phyloP scores from a whole-genome alignment of 164 flowering plant genomes.

The Chloranthus sessilifolius region DNA sequence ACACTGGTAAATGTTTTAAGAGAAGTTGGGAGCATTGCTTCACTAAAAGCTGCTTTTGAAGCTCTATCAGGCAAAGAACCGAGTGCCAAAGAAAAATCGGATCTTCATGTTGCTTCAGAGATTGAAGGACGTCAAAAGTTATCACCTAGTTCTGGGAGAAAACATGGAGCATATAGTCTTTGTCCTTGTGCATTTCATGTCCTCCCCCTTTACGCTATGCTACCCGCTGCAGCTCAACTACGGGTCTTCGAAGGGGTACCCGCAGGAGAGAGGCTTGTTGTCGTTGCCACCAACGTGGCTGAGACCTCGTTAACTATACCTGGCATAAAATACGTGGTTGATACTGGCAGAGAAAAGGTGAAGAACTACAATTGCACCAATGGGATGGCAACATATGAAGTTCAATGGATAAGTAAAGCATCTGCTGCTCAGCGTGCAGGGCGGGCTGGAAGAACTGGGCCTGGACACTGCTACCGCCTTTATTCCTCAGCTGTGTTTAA shows the following conservation, averaged over 20 bases:
- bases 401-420: conserved; percentile 98
- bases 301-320: conserved; percentile 99
- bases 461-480: conserved; percentile 94
- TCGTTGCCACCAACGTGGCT: conserved; percentile 97
- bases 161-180: conserved; percentile 10
- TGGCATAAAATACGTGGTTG: conserved; percentile 94
- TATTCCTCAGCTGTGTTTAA: conserved; percentile 82
- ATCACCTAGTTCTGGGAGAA: conserved; percentile 16
- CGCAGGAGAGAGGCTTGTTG: conserved; percentile 87
- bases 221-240: conserved; percentile 82
- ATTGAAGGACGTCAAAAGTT: conserved; percentile 16
- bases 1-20: conserved; percentile 29
- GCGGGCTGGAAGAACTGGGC: conserved; percentile 97
- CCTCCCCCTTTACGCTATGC: conserved; percentile 95
- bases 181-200: conserved; percentile 43
- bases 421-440: conserved; percentile 98
- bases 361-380: conserved; percentile 66
- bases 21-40: conserved; percentile 40
- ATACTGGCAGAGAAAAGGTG: conserved; percentile 93
- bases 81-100: conserved; percentile 11
- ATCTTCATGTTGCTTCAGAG: conserved; percentile 1
- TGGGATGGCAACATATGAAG: conserved; percentile 86
- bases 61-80: conserved; percentile 47
- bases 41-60: conserved; percentile 80
- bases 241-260: conserved; percentile 70